Evolutionary conservation across 2,329 filamentous ascomycete species (phyloP).

Genomic region (Trichoderma sp.): DNA sequence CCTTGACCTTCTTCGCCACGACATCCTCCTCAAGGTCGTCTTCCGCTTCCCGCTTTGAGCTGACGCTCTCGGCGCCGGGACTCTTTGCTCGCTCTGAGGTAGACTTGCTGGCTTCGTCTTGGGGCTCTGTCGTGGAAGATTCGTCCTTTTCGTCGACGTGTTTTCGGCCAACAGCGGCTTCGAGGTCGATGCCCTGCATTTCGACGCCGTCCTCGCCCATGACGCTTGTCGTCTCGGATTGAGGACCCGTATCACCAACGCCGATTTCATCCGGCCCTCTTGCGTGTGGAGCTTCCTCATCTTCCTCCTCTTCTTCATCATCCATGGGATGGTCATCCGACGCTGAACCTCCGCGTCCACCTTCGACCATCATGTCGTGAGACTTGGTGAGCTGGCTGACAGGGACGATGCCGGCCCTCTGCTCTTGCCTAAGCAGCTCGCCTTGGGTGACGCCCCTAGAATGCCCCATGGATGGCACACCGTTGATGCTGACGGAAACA

Average conservation of each 20-base stretch:
- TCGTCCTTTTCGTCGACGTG: constrained; percentile 34
- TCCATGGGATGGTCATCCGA: constrained; percentile 41
- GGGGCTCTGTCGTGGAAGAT: not conserved
- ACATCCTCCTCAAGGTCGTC: constrained; percentile 45
- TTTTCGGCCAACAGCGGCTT: constrained; percentile 61
- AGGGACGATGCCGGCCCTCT: constrained; percentile 77
- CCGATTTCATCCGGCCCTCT: constrained; percentile 84
- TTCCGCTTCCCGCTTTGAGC: constrained; percentile 59
- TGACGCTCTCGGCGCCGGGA: constrained; percentile 36
- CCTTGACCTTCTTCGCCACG: constrained; percentile 52
- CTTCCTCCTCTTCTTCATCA: constrained; percentile 48
- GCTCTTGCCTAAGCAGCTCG: constrained; percentile 82
- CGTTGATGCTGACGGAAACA: constrained; percentile 74
- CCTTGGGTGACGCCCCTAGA: constrained; percentile 72
- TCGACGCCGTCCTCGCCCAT: constrained; percentile 46
- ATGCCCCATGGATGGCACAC: constrained; percentile 56
- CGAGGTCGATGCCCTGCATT: constrained; percentile 59
- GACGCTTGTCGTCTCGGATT: constrained; percentile 48
- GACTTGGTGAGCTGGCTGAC: constrained; percentile 58
- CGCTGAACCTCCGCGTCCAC: constrained; percentile 32
- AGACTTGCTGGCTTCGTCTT: constrained; percentile 30
- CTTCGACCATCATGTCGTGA: constrained; percentile 36
- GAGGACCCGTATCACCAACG: constrained; percentile 82
- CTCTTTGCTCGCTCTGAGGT: constrained; percentile 23
- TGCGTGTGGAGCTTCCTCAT: constrained; percentile 71